Evolutionary conservation across 2,329 filamentous ascomycete species (phyloP).

Genomic region (Cercospora sp.): DNA sequence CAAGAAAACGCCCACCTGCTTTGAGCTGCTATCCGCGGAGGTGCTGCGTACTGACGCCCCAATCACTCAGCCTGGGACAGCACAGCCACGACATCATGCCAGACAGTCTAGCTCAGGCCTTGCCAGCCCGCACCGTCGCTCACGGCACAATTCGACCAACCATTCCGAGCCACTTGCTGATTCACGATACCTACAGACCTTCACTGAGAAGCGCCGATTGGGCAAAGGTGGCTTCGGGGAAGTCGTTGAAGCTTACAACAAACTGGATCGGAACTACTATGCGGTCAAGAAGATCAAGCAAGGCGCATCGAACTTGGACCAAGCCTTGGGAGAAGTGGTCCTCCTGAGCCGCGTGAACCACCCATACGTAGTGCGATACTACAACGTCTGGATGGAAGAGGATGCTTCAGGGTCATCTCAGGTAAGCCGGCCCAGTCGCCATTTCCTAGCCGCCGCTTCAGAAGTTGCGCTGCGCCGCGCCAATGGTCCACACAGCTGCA

Average conservation of each 20-base stretch:
- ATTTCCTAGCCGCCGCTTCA: not conserved
- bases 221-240: constrained; percentile 95
- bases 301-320: constrained; percentile 68
- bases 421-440: constrained; percentile 34
- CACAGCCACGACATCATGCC: constrained; percentile 9
- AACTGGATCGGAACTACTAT: constrained; percentile 89
- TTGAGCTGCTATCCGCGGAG: constrained; percentile 64
- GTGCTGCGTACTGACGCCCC: constrained; percentile 55
- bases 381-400: constrained; percentile 91
- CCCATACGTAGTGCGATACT: constrained; percentile 84
- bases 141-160: constrained; percentile 37
- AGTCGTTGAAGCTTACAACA: constrained; percentile 92
- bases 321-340: constrained; percentile 82
- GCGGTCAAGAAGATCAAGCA: constrained; percentile 96
- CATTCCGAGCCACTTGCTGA: constrained; percentile 29
- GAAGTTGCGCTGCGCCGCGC: not conserved
- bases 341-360: constrained; percentile 91
- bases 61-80: constrained; percentile 36
- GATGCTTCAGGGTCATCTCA: constrained; percentile 33
- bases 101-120: constrained; percentile 28
- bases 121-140: constrained; percentile 33
- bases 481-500: not conserved
- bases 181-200: constrained; percentile 84
- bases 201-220: constrained; percentile 82
- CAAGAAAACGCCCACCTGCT: constrained; percentile 81